Evolutionary conservation across 73 alveolate genomes (phyloP).

Genomic region (Halteria grandinella): DNA sequence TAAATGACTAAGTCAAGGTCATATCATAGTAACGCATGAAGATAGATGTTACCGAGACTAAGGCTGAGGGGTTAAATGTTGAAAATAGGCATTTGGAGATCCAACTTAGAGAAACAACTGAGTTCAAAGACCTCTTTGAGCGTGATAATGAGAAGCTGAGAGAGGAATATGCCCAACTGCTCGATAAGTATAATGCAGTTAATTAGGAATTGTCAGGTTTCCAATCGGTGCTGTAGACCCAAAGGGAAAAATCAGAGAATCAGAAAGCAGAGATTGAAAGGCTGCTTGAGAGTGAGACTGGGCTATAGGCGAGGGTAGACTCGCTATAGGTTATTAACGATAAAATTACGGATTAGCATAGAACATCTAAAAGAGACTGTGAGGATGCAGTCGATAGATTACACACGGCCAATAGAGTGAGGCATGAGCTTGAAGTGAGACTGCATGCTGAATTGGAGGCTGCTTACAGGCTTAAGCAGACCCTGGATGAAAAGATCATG

Average conservation of each 20-base stretch:
- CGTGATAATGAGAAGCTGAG: neutral
- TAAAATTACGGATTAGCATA: constrained; percentile 2
- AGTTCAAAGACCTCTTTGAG: constrained; percentile 36
- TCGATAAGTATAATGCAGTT: constrained; percentile 1
- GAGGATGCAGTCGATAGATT: constrained; percentile 57
- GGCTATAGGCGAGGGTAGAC: constrained; percentile 15
- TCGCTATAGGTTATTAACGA: constrained; percentile 20
- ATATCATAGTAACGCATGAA: constrained; percentile 35
- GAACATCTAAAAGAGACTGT: constrained; percentile 21
- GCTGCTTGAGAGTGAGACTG: neutral
- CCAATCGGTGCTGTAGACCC: constrained; percentile 14
- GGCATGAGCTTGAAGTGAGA: constrained; percentile 62
- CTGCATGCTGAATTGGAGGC: constrained; percentile 36
- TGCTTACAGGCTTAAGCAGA: neutral
- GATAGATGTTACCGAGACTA: constrained; percentile 53
- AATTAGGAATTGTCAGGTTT: constrained; percentile 31
- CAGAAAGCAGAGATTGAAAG: neutral
- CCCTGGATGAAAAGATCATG: constrained; percentile 20
- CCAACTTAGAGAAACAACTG: constrained; percentile 4
- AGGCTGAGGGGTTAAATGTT: neutral
- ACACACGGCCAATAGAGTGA: constrained; percentile 48
- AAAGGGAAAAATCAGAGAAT: neutral
- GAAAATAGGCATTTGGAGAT: constrained; percentile 1
- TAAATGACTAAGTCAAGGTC: constrained; percentile 46
- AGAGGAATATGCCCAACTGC: neutral